Base-by-base conservation (phyloP, 2,329 filamentous ascomycete genomes). In the Proliferodiscus dingleyae region DNA sequence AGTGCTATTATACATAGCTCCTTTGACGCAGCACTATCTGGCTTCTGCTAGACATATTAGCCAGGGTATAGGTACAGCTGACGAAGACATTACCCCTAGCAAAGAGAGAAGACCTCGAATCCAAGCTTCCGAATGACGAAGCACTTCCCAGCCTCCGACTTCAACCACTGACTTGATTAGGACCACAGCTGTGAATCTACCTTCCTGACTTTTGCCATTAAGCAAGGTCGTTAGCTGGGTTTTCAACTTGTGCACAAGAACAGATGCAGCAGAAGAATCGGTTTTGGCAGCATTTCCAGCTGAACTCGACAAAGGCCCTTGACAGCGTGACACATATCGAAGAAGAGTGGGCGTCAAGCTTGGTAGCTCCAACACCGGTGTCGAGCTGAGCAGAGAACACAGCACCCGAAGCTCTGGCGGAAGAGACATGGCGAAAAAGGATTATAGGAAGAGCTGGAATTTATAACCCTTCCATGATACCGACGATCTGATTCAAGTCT, bases 141-240 rank as follows among this genome's bases (percentile, higher is more conserved):
- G 72, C 47, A 85, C 80, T 61, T 94, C 88, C 81, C 86, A 89
- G 37, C 89, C 89, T 19, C 89, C 89, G 32, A 85, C 80, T 58
- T 96, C 90, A 34, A 95, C 72, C 4, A 83, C 72, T 3, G 86
- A 79, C 68, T 96, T 96, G 65, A 89, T 78, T 39, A 96, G 68
- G 13, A 86, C 81, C 34, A 87, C 79, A 5, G 84, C 89, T 15
- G 83, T 77, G 69, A 91, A 94, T 58, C 88, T 80, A 34, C 84
- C 87, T 57, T 89, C 80, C 2, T 79, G 64, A 38, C 71, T 87
- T 47, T 83, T 83, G 45, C 91, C 89, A 61, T 87, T 86, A 26
- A 96, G 70, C 11, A 96, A 72, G 10, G 85, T 82, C 1, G 81
- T 83, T 48, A 95, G 72, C 43, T 87, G 81, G 4, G 86, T 88